phyloP scores from a whole-genome alignment of 2,329 filamentous ascomycete genomes.

The Chalaropsis ovoidea region DNA sequence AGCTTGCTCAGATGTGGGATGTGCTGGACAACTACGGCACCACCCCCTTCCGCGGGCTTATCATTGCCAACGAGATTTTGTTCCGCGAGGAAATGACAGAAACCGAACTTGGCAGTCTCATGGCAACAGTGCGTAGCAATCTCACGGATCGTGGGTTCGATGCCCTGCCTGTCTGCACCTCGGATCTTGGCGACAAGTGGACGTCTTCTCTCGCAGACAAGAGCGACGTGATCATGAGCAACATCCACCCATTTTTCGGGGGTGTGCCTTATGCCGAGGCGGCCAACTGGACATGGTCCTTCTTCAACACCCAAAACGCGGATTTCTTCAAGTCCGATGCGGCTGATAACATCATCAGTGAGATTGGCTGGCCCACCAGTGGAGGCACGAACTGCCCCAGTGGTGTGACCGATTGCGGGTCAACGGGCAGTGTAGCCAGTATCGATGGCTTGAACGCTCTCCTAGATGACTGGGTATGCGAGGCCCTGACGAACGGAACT shows the following conservation, averaged over 20 bases:
- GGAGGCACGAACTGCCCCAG: constrained; percentile 64
- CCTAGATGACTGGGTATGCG: constrained; percentile 76
- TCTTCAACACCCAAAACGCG: constrained; percentile 65
- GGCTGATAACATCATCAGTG: constrained; percentile 68
- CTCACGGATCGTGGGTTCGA: constrained; percentile 53
- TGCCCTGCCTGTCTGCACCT: constrained; percentile 69
- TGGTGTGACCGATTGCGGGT: constrained; percentile 42
- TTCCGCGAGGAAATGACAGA: constrained; percentile 66
- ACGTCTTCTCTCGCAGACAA: constrained; percentile 53
- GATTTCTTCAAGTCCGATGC: constrained; percentile 52
- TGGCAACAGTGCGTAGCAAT: constrained; percentile 61
- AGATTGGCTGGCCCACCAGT: constrained; percentile 80
- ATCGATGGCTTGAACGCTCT: constrained; percentile 76
- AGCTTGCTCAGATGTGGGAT: constrained; percentile 73
- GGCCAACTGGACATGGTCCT: constrained; percentile 69
- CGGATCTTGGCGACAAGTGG: constrained; percentile 86
- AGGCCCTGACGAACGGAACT: constrained; percentile 67
- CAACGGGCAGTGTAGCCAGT: constrained; percentile 62
- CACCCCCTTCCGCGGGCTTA: constrained; percentile 67
- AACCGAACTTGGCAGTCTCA: constrained; percentile 50
- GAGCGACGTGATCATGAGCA: constrained; percentile 88
- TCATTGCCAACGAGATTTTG: constrained; percentile 70
- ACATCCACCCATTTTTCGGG: constrained; percentile 92
- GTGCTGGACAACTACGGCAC: constrained; percentile 61
- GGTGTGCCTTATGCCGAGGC: constrained; percentile 60